Evolutionary conservation across 257 asterid species (phyloP).

Genomic region (Penstemon newberryi): DNA sequence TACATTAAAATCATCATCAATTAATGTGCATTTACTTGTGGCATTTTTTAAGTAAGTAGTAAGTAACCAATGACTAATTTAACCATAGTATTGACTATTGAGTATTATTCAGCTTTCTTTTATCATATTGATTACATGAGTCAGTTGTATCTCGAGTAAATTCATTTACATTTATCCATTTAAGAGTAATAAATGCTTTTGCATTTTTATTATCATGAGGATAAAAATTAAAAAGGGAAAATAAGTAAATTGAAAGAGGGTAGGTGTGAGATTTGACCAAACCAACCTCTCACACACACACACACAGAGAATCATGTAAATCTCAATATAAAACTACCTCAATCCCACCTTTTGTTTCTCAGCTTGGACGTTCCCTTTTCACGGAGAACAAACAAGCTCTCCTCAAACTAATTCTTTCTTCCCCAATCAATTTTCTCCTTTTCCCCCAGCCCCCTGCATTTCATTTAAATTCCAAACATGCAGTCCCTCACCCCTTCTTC

Average conservation of each 20-base stretch:
- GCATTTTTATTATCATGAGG: no score
- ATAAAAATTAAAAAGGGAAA: background rate
- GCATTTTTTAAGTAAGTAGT: no score
- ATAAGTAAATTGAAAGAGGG: slow-evolving; percentile 35
- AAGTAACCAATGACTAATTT: no score
- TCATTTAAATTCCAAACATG: slow-evolving; percentile 4
- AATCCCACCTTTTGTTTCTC: slow-evolving; percentile 29
- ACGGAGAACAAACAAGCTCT: slow-evolving; percentile 44
- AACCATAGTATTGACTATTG: no score
- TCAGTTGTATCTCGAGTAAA: no score
- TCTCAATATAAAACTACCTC: slow-evolving; percentile 47
- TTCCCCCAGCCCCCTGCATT: background rate
- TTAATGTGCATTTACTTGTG: no score
- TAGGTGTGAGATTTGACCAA: slow-evolving; percentile 65
- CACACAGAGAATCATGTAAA: background rate
- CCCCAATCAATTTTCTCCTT: background rate
- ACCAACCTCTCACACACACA: slow-evolving; percentile 22
- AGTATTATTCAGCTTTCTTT: no score
- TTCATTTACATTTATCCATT: background rate
- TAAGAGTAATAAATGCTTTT: background rate
- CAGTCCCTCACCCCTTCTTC: slow-evolving; percentile 31
- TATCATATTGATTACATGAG: no score
- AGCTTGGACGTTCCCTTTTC: slow-evolving; percentile 73
- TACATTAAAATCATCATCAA: no score
- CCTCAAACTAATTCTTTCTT: background rate